Evolutionary conservation across 2,329 filamentous ascomycete species (phyloP), one percentile per base, ranked within the genome.

Genomic region (Helicocarpus griseus): DNA sequence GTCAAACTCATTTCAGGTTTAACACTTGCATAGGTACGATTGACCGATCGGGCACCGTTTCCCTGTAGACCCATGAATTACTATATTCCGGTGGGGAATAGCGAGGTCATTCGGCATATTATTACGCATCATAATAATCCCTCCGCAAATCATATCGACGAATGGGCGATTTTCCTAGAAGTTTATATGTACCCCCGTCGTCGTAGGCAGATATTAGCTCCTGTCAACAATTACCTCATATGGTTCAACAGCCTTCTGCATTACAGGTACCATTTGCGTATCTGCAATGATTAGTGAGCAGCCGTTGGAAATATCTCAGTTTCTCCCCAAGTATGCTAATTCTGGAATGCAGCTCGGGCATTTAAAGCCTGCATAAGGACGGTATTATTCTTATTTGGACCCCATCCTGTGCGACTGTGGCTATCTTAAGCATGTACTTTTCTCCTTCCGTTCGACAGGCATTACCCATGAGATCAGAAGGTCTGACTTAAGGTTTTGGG

Each of bases 381-480:
- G 35, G 5, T 36, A 47, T 36, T 36, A 36, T 47, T 36, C 13
- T 36, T 36, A 24, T 7, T 36, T 36, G 45, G 45, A 47, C 45
- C 44, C 45, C 45, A 26, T 47, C 31, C 21, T 47, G 45, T 47
- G n/a, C 45, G 19, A 47, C 31, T 22, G 45, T 47, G 31, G 29
- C 13, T 3, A 24, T 6, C 5, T n/a, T 22, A 36, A 26, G 31
- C 5, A 28, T 47, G 17, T 47, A 13, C 31, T 6, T 9, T 36
- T 47, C 36, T 36, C 29, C 45, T n/a, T 47, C 5, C 31, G 14
- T 26, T 47, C 14, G 13, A 36, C 31, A 24, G 14, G 21, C 45
- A 47, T 47, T 47, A 28, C 45, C 45, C 31, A 35, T 47, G 45
- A 47, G 14, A 38, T 38, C 31, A 47, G 45, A 31, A 47, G 45